These are phyloP conservation scores for Ophiostoma sp. DNA, from an alignment of 2,329 filamentous ascomycete genomes.

Conservation along the genomic window DNA sequence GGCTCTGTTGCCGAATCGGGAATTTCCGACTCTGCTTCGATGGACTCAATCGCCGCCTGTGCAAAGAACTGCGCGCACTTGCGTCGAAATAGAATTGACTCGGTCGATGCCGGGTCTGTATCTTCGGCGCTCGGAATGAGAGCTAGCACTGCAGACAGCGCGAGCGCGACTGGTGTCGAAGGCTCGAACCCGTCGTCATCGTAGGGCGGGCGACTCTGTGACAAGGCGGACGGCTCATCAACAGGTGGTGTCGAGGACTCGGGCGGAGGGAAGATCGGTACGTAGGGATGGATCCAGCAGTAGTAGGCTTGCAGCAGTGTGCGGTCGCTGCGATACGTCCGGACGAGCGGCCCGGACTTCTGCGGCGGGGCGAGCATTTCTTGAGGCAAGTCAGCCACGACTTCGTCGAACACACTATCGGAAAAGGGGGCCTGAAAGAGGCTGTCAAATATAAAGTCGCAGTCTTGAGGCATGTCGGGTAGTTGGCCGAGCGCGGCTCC, in stretches of 20 bases:
- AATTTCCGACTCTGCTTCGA: slow-evolving; percentile 45
- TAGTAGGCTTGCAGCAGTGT: slow-evolving; percentile 48
- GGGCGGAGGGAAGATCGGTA: slow-evolving; percentile 46
- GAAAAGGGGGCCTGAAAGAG: slow-evolving; percentile 34
- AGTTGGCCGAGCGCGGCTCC: slow-evolving; percentile 45
- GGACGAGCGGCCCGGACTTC: slow-evolving; percentile 34
- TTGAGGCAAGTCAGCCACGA: slow-evolving; percentile 19
- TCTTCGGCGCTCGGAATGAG: slow-evolving; percentile 44
- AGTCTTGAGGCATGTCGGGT: slow-evolving; percentile 42
- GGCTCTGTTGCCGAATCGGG: slow-evolving; percentile 43
- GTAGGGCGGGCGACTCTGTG: slow-evolving; percentile 36
- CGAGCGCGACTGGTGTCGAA: slow-evolving; percentile 41
- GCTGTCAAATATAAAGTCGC: slow-evolving; percentile 45
- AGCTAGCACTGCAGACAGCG: slow-evolving; percentile 45
- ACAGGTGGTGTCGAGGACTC: slow-evolving; percentile 28
- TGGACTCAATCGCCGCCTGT: slow-evolving; percentile 43
- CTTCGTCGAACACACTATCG: slow-evolving; percentile 23
- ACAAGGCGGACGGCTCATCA: slow-evolving; percentile 34
- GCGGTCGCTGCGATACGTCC: slow-evolving; percentile 39
- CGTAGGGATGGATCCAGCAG: slow-evolving; percentile 47
- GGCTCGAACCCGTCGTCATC: slow-evolving; percentile 36
- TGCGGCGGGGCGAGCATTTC: slow-evolving; percentile 21
- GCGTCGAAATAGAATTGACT: slow-evolving; percentile 41
- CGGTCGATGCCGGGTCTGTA: slow-evolving; percentile 33
- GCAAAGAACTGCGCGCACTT: slow-evolving; percentile 46